Evolutionary conservation across 768 basidiomycete genomes (phyloP).

Genomic region (Tylopilus plumbeoviolaceoides): DNA sequence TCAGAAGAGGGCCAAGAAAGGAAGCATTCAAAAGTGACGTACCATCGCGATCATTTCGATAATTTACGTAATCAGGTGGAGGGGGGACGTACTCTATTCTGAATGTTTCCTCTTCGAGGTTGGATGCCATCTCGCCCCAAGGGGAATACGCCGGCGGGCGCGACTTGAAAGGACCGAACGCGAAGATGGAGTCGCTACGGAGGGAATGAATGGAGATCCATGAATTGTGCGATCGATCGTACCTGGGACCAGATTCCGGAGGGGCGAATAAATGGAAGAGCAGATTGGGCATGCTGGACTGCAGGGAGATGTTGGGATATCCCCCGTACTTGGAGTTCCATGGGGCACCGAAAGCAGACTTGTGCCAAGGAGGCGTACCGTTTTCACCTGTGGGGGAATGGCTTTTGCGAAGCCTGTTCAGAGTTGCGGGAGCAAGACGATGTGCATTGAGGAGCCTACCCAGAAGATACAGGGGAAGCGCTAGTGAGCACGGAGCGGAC

Average conservation of each 20-base stretch:
- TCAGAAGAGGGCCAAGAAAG: slow-evolving; percentile 22
- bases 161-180: slow-evolving; percentile 28
- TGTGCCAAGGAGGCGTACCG: slow-evolving; percentile 27
- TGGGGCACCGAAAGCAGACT: slow-evolving; percentile 21
- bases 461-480: slow-evolving; percentile 32
- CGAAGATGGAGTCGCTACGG: slow-evolving; percentile 37
- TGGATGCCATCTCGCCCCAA: slow-evolving; percentile 74
- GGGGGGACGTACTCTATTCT: slow-evolving; percentile 73
- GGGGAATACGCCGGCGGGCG: slow-evolving; percentile 51
- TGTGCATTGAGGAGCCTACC: slow-evolving; percentile 37
- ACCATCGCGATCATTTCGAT: slow-evolving; percentile 16
- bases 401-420: slow-evolving; percentile 28
- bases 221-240: slow-evolving; percentile 14
- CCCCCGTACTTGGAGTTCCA: slow-evolving; percentile 31
- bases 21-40: slow-evolving; percentile 21
- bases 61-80: slow-evolving; percentile 30
- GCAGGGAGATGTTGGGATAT: slow-evolving; percentile 48
- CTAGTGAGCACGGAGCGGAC: slow-evolving; percentile 9
- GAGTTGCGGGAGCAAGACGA: slow-evolving; percentile 18
- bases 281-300: slow-evolving; percentile 62
- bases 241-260: slow-evolving; percentile 52
- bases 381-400: slow-evolving; percentile 28
- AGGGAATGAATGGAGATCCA: slow-evolving; percentile 17
- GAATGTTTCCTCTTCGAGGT: slow-evolving; percentile 68
- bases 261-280: slow-evolving; percentile 73